A percentile compares a stretch with the other conserved stretches of the same genome.
Evolutionary conservation across 2,329 filamentous ascomycete genomes (phyloP).

Genomic region (Neonectria sp.): DNA sequence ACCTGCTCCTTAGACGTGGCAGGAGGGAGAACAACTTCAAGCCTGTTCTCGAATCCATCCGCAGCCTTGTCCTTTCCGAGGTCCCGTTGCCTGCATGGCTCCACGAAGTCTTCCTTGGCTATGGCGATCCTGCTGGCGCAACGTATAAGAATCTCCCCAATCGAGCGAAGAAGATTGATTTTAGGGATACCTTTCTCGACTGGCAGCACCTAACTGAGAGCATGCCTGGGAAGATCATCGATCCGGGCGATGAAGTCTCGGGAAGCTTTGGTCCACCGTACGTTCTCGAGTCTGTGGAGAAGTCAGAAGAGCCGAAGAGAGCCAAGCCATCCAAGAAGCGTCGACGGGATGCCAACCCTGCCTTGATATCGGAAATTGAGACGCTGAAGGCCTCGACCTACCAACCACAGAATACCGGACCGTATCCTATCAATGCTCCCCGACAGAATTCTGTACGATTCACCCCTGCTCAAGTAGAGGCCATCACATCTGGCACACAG

Average conservation of each 20-base stretch:
- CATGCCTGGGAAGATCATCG: constrained; percentile 88
- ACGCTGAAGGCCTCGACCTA: constrained; percentile 90
- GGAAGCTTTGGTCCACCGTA: constrained; percentile 90
- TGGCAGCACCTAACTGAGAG: constrained; percentile 96
- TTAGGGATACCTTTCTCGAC: constrained; percentile 93
- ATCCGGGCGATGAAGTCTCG: constrained; percentile 79
- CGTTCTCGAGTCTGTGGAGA: constrained; percentile 78
- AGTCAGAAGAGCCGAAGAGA: constrained; percentile 64
- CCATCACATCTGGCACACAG: constrained; percentile 93
- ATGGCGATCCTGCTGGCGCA: constrained; percentile 91
- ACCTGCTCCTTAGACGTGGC: constrained; percentile 86
- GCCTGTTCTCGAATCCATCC: constrained; percentile 91
- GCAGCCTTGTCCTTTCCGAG: constrained; percentile 86
- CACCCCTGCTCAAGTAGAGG: constrained; percentile 91
- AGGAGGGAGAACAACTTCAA: constrained; percentile 98
- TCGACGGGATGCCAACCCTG: constrained; percentile 81
- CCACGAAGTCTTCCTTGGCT: constrained; percentile 97
- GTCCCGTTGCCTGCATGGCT: constrained; percentile 92
- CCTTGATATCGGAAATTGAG: constrained; percentile 73
- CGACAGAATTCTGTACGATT: constrained; percentile 89
- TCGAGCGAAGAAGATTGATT: constrained; percentile 85
- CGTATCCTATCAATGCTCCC: constrained; percentile 88
- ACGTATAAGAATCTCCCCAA: constrained; percentile 88
- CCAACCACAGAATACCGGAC: constrained; percentile 88
- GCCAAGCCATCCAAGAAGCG: constrained; percentile 86